phyloP scores from a whole-genome alignment of 495 filamentous ascomycete genomes.

The Penicillium simplicissimum region DNA sequence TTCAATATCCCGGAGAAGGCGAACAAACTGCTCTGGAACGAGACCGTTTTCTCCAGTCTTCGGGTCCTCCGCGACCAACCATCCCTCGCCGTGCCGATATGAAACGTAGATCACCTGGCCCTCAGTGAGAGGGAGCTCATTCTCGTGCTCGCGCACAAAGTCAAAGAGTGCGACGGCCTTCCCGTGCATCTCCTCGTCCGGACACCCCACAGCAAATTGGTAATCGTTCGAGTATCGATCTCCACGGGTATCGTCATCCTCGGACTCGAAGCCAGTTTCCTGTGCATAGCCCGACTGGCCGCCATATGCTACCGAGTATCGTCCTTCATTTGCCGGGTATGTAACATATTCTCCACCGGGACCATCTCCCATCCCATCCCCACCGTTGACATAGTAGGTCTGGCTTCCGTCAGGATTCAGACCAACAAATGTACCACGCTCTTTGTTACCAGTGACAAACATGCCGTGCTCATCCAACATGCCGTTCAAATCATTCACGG shows the following conservation, averaged over 20 bases:
- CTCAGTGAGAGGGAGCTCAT: conserved; percentile 88
- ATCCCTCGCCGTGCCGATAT: conserved; percentile 93
- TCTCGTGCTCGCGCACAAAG: conserved; percentile 93
- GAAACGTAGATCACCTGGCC: conserved; percentile 97
- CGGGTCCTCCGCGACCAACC: conserved; percentile 97
- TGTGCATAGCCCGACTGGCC: conserved; percentile 58
- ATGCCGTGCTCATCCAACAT: conserved; percentile 22
- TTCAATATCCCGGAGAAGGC: conserved; percentile 88
- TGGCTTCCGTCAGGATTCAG: conserved; percentile 73
- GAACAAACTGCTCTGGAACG: conserved; percentile 95
- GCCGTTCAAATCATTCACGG: conserved; percentile 43
- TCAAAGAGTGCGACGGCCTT: conserved; percentile 95
- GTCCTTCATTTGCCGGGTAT: conserved; percentile 66
- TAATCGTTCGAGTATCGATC: conserved; percentile 83
- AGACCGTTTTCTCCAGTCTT: conserved; percentile 84
- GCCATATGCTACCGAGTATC: conserved; percentile 52
- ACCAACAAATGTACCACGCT: conserved; percentile 65
- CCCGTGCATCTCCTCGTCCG: conserved; percentile 96
- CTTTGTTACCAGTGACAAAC: conserved; percentile 33
- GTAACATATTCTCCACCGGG: conserved; percentile 80
- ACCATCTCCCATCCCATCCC: conserved; percentile 60
- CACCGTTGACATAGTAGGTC: conserved; percentile 73
- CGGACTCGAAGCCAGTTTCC: conserved; percentile 58
- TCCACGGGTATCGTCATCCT: conserved; percentile 57
- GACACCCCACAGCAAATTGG: conserved; percentile 91